Percentiles rank a stretch among this genome's conserved stretches.
These are phyloP conservation scores for Hansfordia pulvinata DNA, from an alignment of 2,329 filamentous ascomycete species.

Conservation along the genomic window DNA sequence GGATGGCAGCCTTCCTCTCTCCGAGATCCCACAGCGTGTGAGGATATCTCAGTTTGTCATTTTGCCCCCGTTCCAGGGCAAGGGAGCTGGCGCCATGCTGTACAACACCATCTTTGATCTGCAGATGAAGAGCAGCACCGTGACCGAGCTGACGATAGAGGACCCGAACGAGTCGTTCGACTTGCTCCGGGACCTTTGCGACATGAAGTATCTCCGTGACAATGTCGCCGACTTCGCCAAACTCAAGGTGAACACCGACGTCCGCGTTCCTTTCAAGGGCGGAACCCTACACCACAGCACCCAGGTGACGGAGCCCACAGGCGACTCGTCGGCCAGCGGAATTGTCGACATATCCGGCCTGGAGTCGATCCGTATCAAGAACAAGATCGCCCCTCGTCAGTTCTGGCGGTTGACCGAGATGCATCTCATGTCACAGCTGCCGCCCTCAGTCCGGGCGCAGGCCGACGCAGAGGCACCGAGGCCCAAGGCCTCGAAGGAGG, in stretches of 20 bases:
- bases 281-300: conserved; percentile 15
- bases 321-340: conserved; percentile 16
- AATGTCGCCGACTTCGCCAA: conserved; percentile 40
- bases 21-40: conserved; percentile 59
- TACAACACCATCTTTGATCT: conserved; percentile 68
- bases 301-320: conserved; percentile 15
- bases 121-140: conserved; percentile 52
- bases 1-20: conserved; percentile 27
- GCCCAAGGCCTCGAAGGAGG: conserved; percentile 29
- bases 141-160: conserved; percentile 80
- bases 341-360: conserved; percentile 46
- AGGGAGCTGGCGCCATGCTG: conserved; percentile 65
- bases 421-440: conserved; percentile 51
- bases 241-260: conserved; percentile 38
- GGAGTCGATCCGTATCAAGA: conserved; percentile 40
- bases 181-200: conserved; percentile 62
- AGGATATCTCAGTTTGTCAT: conserved; percentile 91
- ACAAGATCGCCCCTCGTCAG: conserved; percentile 66
- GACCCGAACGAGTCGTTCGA: conserved; percentile 85
- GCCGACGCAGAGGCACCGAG: conserved; percentile 15
- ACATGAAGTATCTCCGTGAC: conserved; percentile 50
- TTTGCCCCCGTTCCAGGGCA: conserved; percentile 72
- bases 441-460: conserved; percentile 39
- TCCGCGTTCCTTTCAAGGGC: conserved; percentile 34
- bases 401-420: conserved; percentile 65